phyloP scores from a whole-genome alignment of 108 stramenopile species.

The Nitzschia inconspicua region DNA sequence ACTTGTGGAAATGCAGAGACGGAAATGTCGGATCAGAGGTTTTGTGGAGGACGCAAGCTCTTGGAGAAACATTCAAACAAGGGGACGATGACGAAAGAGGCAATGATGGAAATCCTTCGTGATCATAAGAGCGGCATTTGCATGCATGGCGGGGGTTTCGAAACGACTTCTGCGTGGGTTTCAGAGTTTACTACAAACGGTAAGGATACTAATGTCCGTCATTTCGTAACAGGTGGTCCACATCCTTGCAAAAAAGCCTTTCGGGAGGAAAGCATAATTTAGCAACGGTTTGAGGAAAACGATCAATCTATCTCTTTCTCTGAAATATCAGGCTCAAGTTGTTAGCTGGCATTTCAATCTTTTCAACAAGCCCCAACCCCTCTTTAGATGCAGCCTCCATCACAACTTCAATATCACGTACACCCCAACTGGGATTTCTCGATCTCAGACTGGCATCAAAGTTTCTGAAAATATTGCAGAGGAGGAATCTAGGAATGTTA shows the following conservation, averaged over 20 bases:
- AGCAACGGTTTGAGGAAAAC: too few species aligned
- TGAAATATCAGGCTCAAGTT: constrained; percentile 72
- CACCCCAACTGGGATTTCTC: constrained; percentile 54
- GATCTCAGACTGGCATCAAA: constrained; percentile 67
- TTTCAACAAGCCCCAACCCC: constrained; percentile 49
- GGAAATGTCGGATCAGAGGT: neutral
- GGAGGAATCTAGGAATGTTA: too few species aligned
- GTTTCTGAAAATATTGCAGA: constrained; percentile 27
- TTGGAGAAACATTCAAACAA: constrained; percentile 9
- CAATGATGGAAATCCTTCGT: constrained; percentile 34
- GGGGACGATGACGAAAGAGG: constrained; percentile 10
- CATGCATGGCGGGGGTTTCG: constrained; percentile 46
- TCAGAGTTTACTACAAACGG: neutral
- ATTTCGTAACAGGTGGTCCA: neutral
- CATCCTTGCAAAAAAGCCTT: constrained; percentile 7
- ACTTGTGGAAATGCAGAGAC: constrained; percentile 3
- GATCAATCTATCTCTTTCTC: too few species aligned
- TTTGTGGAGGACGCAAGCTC: constrained; percentile 9
- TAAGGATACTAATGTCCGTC: too few species aligned
- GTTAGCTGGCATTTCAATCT: constrained; percentile 85
- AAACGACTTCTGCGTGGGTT: constrained; percentile 40
- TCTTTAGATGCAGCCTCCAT: constrained; percentile 41
- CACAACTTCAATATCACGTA: constrained; percentile 75
- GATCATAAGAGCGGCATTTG: constrained; percentile 37
- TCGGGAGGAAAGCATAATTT: too few species aligned